These are phyloP conservation scores for Penicillium digitatum DNA, from an alignment of 2,329 filamentous ascomycete species.

Conservation along the genomic window DNA sequence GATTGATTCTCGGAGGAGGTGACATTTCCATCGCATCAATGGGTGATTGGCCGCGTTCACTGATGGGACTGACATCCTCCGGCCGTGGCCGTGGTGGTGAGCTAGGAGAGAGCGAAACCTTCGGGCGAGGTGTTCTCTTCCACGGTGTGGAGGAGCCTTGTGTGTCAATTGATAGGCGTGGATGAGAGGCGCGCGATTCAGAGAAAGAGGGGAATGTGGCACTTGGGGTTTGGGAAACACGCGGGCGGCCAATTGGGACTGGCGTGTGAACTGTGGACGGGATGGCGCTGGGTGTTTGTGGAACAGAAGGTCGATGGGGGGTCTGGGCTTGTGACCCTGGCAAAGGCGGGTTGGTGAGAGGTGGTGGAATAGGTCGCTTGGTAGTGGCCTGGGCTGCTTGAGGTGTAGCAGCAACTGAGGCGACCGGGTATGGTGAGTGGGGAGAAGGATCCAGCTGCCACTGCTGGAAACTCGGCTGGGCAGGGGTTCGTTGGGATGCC, in stretches of 20 bases:
- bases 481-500: conserved; percentile 20
- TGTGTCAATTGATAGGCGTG: conserved; percentile 38
- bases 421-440: conserved; percentile 29
- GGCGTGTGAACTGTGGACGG: conserved; percentile 22
- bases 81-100: conserved; percentile 42
- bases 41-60: conserved; percentile 41
- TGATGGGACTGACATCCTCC: conserved; percentile 47
- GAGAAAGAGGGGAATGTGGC: conserved; percentile 25
- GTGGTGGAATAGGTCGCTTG: conserved; percentile 20
- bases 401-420: conserved; percentile 20
- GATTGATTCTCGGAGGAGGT: conserved; percentile 22
- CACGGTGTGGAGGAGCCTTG: conserved; percentile 43
- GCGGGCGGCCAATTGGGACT: conserved; percentile 21
- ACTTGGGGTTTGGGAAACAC: conserved; percentile 29
- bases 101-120: conserved; percentile 34
- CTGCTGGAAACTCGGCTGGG: conserved; percentile 37
- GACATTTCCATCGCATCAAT: conserved; percentile 28
- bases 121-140: conserved; percentile 39
- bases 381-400: conserved; percentile 14
- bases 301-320: conserved; percentile 19
- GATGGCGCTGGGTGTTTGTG: conserved; percentile 28
- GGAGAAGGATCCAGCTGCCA: conserved; percentile 35
- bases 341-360: conserved; percentile 19
- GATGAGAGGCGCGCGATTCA: conserved; percentile 27
- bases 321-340: conserved; percentile 14